A percentile compares a stretch with the other conserved stretches of the same genome.
Evolutionary conservation across 768 basidiomycete species (phyloP).

Genomic region (Suillus fuscotomentosus): DNA sequence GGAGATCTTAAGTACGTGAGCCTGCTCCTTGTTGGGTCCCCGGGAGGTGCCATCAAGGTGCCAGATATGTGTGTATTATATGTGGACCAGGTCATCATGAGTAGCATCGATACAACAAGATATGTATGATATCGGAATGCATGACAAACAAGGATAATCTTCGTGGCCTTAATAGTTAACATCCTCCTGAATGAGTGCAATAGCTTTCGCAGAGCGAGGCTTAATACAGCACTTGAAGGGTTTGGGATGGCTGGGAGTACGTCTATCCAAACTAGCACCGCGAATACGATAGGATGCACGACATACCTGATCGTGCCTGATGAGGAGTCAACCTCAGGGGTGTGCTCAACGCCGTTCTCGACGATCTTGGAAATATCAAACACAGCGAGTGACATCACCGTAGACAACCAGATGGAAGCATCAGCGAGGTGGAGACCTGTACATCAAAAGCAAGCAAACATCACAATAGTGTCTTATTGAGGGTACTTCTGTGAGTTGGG

Average conservation of each 20-base stretch:
- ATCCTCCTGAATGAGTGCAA: conserved; percentile 45
- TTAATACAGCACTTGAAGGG: conserved; percentile 49
- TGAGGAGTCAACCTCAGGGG: conserved; percentile 49
- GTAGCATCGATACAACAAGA: background rate
- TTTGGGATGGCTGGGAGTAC: background rate
- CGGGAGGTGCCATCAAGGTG: background rate
- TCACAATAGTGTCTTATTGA: conserved; percentile 16
- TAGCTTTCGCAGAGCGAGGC: conserved; percentile 49
- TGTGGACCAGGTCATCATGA: background rate
- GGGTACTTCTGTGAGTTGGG: background rate
- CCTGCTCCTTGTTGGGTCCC: background rate
- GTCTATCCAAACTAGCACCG: background rate
- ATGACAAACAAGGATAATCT: background rate
- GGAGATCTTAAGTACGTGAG: background rate
- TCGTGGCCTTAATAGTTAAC: conserved; percentile 13
- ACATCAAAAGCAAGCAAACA: conserved; percentile 9
- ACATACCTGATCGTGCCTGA: conserved; percentile 54
- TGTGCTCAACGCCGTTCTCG: conserved; percentile 38
- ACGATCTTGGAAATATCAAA: conserved; percentile 40
- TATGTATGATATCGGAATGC: background rate
- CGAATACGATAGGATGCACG: background rate
- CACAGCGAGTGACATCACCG: conserved; percentile 40
- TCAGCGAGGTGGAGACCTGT: conserved; percentile 46
- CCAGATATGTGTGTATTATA: background rate
- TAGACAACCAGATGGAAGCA: conserved; percentile 37